Base-by-base conservation (phyloP, 805 yeast genomes). In the Sugiyamaella smithiae region DNA sequence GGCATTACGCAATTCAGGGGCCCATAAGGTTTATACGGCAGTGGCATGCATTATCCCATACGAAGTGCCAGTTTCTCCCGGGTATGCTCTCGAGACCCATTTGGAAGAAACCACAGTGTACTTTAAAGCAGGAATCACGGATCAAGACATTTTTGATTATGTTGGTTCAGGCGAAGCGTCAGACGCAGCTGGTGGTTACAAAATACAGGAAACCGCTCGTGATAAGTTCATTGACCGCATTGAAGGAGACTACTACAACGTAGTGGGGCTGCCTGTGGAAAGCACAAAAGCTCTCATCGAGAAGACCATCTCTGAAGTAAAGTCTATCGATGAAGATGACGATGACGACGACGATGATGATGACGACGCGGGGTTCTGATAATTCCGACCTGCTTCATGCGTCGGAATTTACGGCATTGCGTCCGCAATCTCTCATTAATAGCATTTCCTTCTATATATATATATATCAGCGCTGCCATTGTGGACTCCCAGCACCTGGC, bases 171-270 rank as follows among this genome's bases (percentile, higher is more conserved):
- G 76, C 19, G 97, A 91, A 63, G 98, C 93, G 1, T 48, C 73
- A 5, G 75, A 76, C 42, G 97, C 87, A 1, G 96, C 98, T 1
- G 99, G 97, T 4, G 99, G 99, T 0, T 90, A 87, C 68, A 82
- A 81, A 57, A 82, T 85, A 51, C 98, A 91, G 66, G 86, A 83
- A 0, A 62, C 64, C 7, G 93, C 95, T 1, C 81, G 85, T 1
- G 60, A 63, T 29, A 60, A 82, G 31, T 67, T 91, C 54, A 78
- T 93, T 55, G 66, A 72, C 17, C 66, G 68, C 12, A 75, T 89
- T 9, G 72, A 73, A 1, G 99, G 99, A 0, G 98, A 91, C 63
- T 87, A 78, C 61, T 81, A 75, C 66, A 91, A 88, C 62, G 85
- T 88, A 11, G 91, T 91, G 2, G 99, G 99, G 0, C 68, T 91